A percentile compares a stretch with the other conserved stretches of the same genome.
These are phyloP conservation scores for Ganoderma lucidum DNA, from an alignment of 1,284 basidiomycete species.

Conservation along the genomic window DNA sequence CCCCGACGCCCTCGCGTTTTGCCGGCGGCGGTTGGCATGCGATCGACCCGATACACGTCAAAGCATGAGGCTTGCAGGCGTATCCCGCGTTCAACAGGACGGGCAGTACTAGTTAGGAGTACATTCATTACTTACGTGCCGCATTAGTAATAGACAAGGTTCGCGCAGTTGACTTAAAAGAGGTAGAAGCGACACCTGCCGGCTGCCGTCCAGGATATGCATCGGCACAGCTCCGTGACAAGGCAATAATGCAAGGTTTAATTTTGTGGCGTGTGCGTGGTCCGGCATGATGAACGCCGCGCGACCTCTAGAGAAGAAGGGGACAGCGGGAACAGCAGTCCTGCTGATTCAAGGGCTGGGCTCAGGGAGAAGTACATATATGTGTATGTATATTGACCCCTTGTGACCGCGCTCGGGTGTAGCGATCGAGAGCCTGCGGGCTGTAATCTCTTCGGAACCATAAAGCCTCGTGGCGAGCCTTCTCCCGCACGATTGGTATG, in stretches of 20 bases:
- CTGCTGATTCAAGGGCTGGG: no score
- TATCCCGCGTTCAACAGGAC: neutral
- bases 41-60: neutral
- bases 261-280: neutral
- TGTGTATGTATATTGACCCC: neutral
- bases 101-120: neutral
- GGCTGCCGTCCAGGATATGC: neutral
- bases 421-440: neutral
- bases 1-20: neutral
- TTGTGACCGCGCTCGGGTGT: neutral
- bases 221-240: neutral
- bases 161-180: neutral
- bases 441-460: neutral
- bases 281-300: neutral
- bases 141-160: neutral
- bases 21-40: neutral
- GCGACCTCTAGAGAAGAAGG: neutral
- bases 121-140: neutral
- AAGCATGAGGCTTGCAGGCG: neutral
- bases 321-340: neutral
- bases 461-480: neutral
- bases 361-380: no score
- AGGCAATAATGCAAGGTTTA: neutral
- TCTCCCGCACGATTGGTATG: neutral
- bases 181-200: neutral